Percentiles rank a stretch among this genome's conserved stretches.
Evolutionary conservation across 2,329 filamentous ascomycete genomes (phyloP).

Genomic region (Pseudocercospora eumusae): DNA sequence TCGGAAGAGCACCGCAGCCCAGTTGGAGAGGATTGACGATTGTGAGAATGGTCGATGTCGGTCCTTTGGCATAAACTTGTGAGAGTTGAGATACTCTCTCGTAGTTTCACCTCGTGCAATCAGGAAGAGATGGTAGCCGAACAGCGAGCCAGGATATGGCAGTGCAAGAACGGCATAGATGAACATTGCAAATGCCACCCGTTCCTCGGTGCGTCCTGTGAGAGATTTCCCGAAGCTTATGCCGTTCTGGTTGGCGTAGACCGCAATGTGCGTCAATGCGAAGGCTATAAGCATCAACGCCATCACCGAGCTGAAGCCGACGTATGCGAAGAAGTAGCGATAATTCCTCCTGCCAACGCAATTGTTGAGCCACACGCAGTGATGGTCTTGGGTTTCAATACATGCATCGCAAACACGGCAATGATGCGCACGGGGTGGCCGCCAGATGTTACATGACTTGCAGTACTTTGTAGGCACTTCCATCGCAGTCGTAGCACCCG

Average conservation of each 20-base stretch:
- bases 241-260: conserved; percentile 65
- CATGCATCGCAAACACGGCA: conserved; percentile 97
- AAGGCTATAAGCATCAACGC: conserved; percentile 73
- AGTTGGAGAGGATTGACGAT: conserved; percentile 73
- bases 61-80: conserved; percentile 91
- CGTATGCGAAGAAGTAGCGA: conserved; percentile 93
- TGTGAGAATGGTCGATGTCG: conserved; percentile 87
- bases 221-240: conserved; percentile 69
- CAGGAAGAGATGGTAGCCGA: conserved; percentile 87
- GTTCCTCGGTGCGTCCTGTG: conserved; percentile 31
- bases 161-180: conserved; percentile 76
- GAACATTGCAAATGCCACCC: conserved; percentile 71
- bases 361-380: conserved; percentile 99
- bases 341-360: conserved; percentile 97
- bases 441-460: conserved; percentile 96
- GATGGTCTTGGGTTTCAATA: conserved; percentile 94
- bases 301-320: conserved; percentile 75
- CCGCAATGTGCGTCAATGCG: conserved; percentile 76
- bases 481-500: conserved; percentile 69
- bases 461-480: conserved; percentile 98
- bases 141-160: conserved; percentile 79
- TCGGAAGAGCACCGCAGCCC: conserved; percentile 75
- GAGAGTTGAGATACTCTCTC: conserved; percentile 90
- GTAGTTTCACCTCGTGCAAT: conserved; percentile 92
- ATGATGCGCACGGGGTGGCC: conserved; percentile 91